Conservation (phyloP, 768 basidiomycete genomes). For the Leccinum disarticulatum region DNA sequence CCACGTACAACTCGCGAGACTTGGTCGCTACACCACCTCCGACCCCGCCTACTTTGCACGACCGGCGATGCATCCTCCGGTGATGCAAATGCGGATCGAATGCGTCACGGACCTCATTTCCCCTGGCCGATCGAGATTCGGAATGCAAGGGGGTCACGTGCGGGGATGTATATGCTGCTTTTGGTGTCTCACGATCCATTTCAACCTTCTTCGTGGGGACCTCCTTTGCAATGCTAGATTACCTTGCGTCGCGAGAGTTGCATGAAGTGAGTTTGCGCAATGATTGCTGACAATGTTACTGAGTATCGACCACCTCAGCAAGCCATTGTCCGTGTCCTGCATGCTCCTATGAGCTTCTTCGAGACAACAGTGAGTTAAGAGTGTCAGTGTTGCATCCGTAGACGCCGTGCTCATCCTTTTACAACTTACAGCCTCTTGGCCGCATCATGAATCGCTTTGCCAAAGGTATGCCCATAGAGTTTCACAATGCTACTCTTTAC, state of each 20-base stretch:
- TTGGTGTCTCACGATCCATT: slow-evolving; percentile 71
- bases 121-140: neutral
- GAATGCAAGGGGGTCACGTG: neutral
- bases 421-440: slow-evolving; percentile 59
- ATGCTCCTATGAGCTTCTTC: slow-evolving; percentile 88
- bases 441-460: slow-evolving; percentile 91
- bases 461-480: slow-evolving; percentile 47
- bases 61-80: neutral
- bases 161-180: slow-evolving; percentile 67
- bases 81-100: slow-evolving; percentile 1
- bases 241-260: slow-evolving; percentile 70
- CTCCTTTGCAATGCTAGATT: slow-evolving; percentile 65
- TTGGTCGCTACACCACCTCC: too few species aligned
- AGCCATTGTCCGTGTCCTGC: slow-evolving; percentile 69
- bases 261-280: slow-evolving; percentile 47
- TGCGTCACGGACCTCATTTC: neutral
- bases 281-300: neutral
- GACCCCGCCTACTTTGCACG: neutral
- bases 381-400: neutral
- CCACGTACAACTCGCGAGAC: too few species aligned
- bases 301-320: slow-evolving; percentile 33
- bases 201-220: slow-evolving; percentile 67
- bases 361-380: slow-evolving; percentile 65
- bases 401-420: neutral
- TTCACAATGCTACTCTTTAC: neutral